Evolutionary conservation across 2,329 filamentous ascomycete species (phyloP), one percentile per base, ranked within the genome.

Genomic region (Pseudogymnoascus sp.): DNA sequence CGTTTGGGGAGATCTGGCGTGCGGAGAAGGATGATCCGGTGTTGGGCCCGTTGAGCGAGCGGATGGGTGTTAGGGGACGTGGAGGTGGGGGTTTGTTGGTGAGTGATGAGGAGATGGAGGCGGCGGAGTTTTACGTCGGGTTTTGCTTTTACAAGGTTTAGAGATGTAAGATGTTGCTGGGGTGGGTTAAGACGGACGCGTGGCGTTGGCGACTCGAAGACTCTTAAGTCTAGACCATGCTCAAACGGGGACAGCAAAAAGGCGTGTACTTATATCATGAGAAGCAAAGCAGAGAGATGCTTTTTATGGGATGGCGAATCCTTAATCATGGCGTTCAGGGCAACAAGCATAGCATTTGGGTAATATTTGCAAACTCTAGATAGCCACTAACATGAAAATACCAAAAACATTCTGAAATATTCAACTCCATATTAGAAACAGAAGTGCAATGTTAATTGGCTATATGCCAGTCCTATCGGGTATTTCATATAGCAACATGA

Each of bases 91-190:
- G 24, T 63, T 75, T 97, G 66, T 73, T 89, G 54, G 90, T 97
- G 59, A 88, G 84, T 1, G 81, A 88, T 10, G 89, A 96, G 72
- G 94, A 99, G 78, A 88, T 95, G 82, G 92, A 97, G 74, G 94
- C 94, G 47, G 90, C 88, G 9, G 85, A 83, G 68, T 96, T 97
- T 71, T 97, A 97, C 71, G 84, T 95, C 69, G 92, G 90, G 1
- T 97, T 97, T 71, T 96, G 92, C 77, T 97, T 97, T 75, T 96
- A 97, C 76, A 96, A 97, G 79, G 90, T 95, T 50, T 94, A 79
- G 66, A 17, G 26, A 7, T 54, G 47, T 59, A 17, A 11, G 57
- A 39, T 59, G 2, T 1, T 21, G 54, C 15, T 11, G 7, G n/a
- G 10, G 31, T 36, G 31, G 54, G 9, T 24, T 21, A 29, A 10